Evolutionary conservation across 2,329 filamentous ascomycete species (phyloP), one percentile per base, ranked within the genome.

Genomic region (Madurella mycetomatis): DNA sequence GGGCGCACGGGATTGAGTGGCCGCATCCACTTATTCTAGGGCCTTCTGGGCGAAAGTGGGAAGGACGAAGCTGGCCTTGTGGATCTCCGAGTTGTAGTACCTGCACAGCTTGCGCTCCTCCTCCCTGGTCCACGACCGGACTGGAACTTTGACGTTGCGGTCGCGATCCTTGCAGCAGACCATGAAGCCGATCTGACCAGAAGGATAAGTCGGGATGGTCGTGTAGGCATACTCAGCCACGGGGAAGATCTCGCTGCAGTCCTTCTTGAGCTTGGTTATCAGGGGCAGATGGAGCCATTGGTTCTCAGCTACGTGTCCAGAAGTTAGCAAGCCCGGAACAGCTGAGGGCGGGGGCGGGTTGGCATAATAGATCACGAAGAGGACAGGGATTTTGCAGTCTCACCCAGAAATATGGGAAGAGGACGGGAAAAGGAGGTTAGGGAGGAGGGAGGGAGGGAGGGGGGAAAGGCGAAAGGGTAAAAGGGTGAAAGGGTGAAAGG

Each of bases 181-280:
- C 92, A 99, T 96, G 86, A 99, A 99, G 71, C 94, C 94, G 69
- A 99, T 99, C 80, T 99, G 94, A 71, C 94, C 94, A 54, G 90
- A 95, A 63, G 94, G 94, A 81, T 99, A 99, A 70, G 94, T 99
- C 56, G 94, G 94, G 74, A 99, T 99, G 67, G 92, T 97, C 69
- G 92, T 97, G 84, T 96, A 99, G 66, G 89, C 94, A 78, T 97
- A 99, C 79, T 99, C 94, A 73, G 88, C 94, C 60, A 90, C 89
- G 62, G 94, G 92, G 86, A 99, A 99, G 74, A 99, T 89, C 74
- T 94, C 87, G 74, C 87, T 87, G 87, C 92, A 96, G 70, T 91
- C 84, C 82, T 96, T 92, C 85, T 96, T 96, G 69, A 99, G 87
- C 78, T 92, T 84, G 72, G 86, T 84, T 76, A 99, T 99, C 67